Conservation (phyloP, 306 rosid genomes). For the Lathyrus tuberosus region DNA sequence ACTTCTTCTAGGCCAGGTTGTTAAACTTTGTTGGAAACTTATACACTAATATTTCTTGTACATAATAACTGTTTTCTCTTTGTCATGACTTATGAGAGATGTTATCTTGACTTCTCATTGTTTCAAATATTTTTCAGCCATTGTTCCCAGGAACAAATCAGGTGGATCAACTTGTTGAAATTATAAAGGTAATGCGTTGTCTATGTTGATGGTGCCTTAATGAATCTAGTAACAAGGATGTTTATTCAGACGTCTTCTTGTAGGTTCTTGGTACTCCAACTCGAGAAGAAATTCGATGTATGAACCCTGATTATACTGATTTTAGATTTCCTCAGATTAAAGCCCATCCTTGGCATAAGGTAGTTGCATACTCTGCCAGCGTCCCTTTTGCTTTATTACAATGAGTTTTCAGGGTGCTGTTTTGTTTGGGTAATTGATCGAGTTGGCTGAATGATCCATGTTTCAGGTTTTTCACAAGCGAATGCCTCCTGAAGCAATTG, state of each 20-base stretch:
- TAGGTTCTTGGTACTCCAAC: constrained; percentile 99
- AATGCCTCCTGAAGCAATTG: constrained; percentile 99
- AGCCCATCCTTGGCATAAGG: constrained; percentile 99
- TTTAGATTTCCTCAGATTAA: constrained; percentile 95
- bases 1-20: constrained; percentile 93
- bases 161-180: constrained; percentile 96
- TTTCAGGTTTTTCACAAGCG: constrained; percentile 87
- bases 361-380: constrained; percentile 39
- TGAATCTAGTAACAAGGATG: constrained; percentile 27
- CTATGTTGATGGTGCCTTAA: constrained; percentile 34
- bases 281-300: constrained; percentile 96
- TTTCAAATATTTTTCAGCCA: constrained; percentile 68
- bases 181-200: constrained; percentile 73
- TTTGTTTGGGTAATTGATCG: constrained; percentile 4
- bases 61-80: constrained; percentile 4
- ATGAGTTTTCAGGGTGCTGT: constrained; percentile 8
- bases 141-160: constrained; percentile 94
- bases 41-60: constrained; percentile 30
- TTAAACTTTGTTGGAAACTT: constrained; percentile 29
- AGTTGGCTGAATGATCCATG: constrained; percentile 36
- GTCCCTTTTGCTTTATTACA: constrained; percentile 11
- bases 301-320: constrained; percentile 91
- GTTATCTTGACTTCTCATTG: constrained; percentile 34
- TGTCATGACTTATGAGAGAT: constrained; percentile 15
- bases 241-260: constrained; percentile 36